Evolutionary conservation across 140 eudicot genomes (phyloP).

Genomic region (Ambrosia hybrid): DNA sequence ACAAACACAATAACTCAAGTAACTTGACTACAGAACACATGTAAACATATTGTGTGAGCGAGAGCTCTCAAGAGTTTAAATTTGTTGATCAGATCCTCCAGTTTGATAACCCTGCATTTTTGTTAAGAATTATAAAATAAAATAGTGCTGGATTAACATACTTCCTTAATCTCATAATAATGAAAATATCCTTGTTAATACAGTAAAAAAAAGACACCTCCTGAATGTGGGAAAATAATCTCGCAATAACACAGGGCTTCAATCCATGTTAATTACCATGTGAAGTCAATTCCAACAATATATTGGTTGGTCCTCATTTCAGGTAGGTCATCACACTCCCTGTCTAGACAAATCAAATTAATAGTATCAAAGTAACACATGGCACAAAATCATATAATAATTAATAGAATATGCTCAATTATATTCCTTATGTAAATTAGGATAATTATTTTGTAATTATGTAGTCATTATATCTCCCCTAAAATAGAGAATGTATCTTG

Average conservation of each 20-base stretch:
- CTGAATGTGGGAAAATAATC: slow-evolving; percentile 68
- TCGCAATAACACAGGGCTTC: slow-evolving; percentile 77
- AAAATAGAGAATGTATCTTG: no score
- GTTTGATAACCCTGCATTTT: slow-evolving; percentile 69
- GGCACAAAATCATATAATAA: neutral
- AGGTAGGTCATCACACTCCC: slow-evolving; percentile 93
- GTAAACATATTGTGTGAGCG: slow-evolving; percentile 96
- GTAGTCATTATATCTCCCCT: no score
- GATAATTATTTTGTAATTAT: no score
- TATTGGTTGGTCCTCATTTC: slow-evolving; percentile 89
- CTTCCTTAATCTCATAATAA: slow-evolving; percentile 3
- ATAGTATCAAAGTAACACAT: neutral
- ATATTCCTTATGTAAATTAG: no score
- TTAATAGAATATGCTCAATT: no score
- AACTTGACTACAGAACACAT: slow-evolving; percentile 86
- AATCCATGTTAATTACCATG: slow-evolving; percentile 66
- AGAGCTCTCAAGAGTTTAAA: slow-evolving; percentile 76
- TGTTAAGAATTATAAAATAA: neutral
- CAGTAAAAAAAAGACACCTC: slow-evolving; percentile 49
- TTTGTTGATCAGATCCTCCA: slow-evolving; percentile 79
- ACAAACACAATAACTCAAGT: no score
- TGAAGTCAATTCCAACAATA: slow-evolving; percentile 58
- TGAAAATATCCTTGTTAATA: neutral
- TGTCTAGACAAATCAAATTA: slow-evolving; percentile 44
- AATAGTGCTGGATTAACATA: neutral